phyloP scores from a whole-genome alignment of 495 filamentous ascomycete species.

The Mycothermus thermophilus region DNA sequence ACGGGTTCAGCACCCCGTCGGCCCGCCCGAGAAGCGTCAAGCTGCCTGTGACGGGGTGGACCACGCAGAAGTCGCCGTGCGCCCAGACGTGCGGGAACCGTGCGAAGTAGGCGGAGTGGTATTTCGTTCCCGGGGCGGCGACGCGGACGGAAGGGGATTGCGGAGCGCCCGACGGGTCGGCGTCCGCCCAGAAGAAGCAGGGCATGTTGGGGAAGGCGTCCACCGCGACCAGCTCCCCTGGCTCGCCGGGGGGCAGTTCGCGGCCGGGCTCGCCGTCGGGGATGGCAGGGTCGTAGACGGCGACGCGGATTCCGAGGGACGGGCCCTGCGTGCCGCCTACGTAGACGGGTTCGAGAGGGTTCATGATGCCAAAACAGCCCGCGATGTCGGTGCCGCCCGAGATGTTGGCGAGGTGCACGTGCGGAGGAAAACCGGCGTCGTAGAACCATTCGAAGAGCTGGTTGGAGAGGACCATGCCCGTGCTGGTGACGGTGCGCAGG shows the following conservation, averaged over 20 bases:
- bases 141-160: too few species aligned
- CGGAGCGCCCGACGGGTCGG: constrained; percentile 17
- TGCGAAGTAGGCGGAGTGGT: constrained; percentile 58
- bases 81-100: constrained; percentile 65
- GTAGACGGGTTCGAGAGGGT: constrained; percentile 57
- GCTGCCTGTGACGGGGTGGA: constrained; percentile 52
- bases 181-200: constrained; percentile 55
- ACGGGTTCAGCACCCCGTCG: constrained; percentile 81
- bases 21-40: constrained; percentile 65
- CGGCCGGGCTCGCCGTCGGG: constrained; percentile 35
- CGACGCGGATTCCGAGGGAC: constrained; percentile 48
- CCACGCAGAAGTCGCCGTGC: constrained; percentile 62
- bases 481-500: constrained; percentile 47
- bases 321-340: constrained; percentile 55
- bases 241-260: constrained; percentile 42
- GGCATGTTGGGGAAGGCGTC: constrained; percentile 61
- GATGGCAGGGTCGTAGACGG: constrained; percentile 52
- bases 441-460: constrained; percentile 73
- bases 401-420: constrained; percentile 54
- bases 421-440: constrained; percentile 54
- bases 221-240: constrained; percentile 61
- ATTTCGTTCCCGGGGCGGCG: constrained; percentile 35
- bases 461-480: constrained; percentile 67
- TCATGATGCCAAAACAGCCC: constrained; percentile 54
- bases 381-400: constrained; percentile 68